phyloP scores from a whole-genome alignment of 2,329 filamentous ascomycete genomes.

The Sporothrix dimorphospora region DNA sequence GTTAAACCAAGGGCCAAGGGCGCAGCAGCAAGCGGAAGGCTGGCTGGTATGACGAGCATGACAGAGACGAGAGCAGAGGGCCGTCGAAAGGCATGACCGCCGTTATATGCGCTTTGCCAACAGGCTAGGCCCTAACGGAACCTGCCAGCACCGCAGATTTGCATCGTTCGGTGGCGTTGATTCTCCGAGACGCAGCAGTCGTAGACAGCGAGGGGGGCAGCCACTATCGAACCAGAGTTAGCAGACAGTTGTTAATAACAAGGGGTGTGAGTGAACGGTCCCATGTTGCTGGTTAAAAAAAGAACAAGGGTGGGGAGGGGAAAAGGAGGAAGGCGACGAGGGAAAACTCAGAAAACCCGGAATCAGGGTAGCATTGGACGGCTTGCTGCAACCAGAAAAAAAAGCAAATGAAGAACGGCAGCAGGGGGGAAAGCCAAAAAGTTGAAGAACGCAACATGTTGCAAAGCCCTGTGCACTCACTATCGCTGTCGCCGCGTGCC shows the following conservation, averaged over 20 bases:
- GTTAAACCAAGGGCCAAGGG: not conserved
- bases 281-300: slow-evolving; percentile 24
- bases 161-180: slow-evolving; percentile 7
- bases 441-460: not conserved
- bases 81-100: slow-evolving; percentile 11
- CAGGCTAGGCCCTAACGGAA: slow-evolving; percentile 6
- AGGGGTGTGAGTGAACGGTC: not conserved
- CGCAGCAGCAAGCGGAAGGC: not conserved
- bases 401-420: not conserved
- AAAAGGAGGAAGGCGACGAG: not conserved
- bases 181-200: not conserved
- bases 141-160: slow-evolving; percentile 8
- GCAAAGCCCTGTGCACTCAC: not conserved
- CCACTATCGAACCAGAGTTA: slow-evolving; percentile 14
- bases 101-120: slow-evolving; percentile 14
- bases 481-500: slow-evolving; percentile 32
- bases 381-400: slow-evolving; percentile 18
- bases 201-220: not conserved
- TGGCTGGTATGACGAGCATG: not conserved
- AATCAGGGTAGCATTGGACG: slow-evolving; percentile 40
- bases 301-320: slow-evolving; percentile 5
- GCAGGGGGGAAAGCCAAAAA: not conserved
- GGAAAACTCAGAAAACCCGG: slow-evolving; percentile 37
- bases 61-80: not conserved
- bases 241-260: not conserved